Evolutionary conservation across 2,329 filamentous ascomycete species (phyloP).

Genomic region (Graphilbum ipis-grandicollis): DNA sequence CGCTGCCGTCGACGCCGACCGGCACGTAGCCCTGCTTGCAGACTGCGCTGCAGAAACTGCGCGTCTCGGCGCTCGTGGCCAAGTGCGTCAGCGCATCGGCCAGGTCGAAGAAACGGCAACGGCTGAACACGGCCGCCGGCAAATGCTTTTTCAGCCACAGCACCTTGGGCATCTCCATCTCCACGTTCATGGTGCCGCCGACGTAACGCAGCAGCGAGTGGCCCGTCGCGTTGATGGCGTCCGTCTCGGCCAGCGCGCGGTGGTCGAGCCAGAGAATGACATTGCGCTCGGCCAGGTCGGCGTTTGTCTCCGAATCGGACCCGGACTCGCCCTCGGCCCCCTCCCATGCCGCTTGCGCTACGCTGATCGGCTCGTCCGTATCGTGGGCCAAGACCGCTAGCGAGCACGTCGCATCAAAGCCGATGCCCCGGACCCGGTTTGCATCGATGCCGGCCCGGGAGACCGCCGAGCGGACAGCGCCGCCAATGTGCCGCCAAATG

Average conservation of each 20-base stretch:
- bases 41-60: conserved; percentile 89
- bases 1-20: conserved; percentile 90
- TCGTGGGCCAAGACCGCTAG: conserved; percentile 79
- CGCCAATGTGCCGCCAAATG: conserved; percentile 91
- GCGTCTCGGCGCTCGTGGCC: conserved; percentile 77
- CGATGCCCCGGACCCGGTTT: conserved; percentile 66
- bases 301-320: conserved; percentile 40
- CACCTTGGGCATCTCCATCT: conserved; percentile 99
- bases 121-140: conserved; percentile 74
- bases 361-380: conserved; percentile 77
- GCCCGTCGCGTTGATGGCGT: conserved; percentile 79
- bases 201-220: conserved; percentile 94
- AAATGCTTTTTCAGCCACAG: conserved; percentile 98
- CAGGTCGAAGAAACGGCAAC: conserved; percentile 95
- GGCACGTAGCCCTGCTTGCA: conserved; percentile 97
- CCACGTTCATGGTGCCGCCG: conserved; percentile 94
- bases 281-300: conserved; percentile 48
- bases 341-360: conserved; percentile 68
- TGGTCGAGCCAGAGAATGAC: conserved; percentile 97
- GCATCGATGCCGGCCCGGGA: conserved; percentile 65
- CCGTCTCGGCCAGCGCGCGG: conserved; percentile 75
- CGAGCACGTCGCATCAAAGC: conserved; percentile 98
- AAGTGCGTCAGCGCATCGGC: conserved; percentile 86
- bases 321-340: conserved; percentile 34
- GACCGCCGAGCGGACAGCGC: conserved; percentile 69